Percentiles rank a stretch among this genome's conserved stretches.
phyloP scores from a whole-genome alignment of 2,329 filamentous ascomycete species.

The Penicillium brevicompactum region DNA sequence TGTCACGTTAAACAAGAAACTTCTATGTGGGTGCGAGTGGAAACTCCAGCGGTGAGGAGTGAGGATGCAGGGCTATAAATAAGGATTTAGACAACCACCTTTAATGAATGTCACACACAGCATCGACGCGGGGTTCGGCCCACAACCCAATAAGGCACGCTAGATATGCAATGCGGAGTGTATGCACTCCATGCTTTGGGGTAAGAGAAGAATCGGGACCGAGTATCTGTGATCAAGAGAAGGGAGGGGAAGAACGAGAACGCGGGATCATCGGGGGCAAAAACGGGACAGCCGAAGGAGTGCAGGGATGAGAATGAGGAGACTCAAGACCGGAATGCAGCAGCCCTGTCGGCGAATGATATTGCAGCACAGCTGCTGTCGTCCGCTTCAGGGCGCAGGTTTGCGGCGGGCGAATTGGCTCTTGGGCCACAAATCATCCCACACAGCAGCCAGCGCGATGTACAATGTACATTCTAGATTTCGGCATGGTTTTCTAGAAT shows the following conservation, averaged over 20 bases:
- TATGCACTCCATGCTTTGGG: background rate
- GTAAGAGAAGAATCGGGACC: background rate
- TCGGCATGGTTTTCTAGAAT: slow-evolving; percentile 13
- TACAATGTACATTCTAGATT: background rate
- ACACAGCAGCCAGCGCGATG: background rate
- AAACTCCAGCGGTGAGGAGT: background rate
- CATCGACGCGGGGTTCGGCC: background rate
- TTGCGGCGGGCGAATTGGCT: background rate
- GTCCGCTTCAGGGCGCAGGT: background rate
- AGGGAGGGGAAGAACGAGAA: background rate
- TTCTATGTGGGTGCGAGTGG: background rate
- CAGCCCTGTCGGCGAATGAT: background rate
- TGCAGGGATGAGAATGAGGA: slow-evolving; percentile 4
- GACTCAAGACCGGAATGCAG: background rate
- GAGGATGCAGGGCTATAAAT: background rate
- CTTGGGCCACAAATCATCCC: background rate
- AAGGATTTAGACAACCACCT: background rate
- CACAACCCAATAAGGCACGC: background rate
- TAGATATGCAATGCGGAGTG: background rate
- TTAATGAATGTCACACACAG: background rate
- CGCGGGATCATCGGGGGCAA: slow-evolving; percentile 12
- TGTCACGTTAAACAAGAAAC: no score
- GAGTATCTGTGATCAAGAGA: background rate
- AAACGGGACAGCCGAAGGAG: background rate
- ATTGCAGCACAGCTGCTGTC: background rate